Conservation (phyloP, 1,284 basidiomycete genomes). For the Cutaneotrichosporon cavernicola region DNA sequence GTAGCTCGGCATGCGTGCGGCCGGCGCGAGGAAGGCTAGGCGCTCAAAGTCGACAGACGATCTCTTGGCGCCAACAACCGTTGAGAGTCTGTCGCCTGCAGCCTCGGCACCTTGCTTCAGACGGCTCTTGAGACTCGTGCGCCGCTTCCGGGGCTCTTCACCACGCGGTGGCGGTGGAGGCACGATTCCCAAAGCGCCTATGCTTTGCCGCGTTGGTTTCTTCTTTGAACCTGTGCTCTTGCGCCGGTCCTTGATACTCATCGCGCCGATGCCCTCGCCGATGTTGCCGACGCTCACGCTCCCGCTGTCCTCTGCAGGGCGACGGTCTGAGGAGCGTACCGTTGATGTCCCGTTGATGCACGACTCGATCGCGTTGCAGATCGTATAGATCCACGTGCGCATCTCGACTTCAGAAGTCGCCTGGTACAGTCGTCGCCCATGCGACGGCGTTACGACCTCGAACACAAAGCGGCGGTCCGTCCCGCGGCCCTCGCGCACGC, state of each 20-base stretch:
- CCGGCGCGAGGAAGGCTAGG: slow-evolving; percentile 23
- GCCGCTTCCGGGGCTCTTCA: slow-evolving; percentile 15
- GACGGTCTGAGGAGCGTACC: slow-evolving; percentile 49
- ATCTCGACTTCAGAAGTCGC: slow-evolving; percentile 55
- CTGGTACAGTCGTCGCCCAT: slow-evolving; percentile 56
- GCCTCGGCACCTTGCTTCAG: slow-evolving; percentile 37
- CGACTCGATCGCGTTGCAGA: slow-evolving; percentile 58
- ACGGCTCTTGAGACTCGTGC: slow-evolving; percentile 47
- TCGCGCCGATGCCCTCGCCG: slow-evolving; percentile 3
- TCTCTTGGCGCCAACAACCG: slow-evolving; percentile 26
- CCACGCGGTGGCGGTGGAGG: slow-evolving; percentile 31
- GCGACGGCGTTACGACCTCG: slow-evolving; percentile 57
- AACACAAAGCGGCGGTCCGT: slow-evolving; percentile 54
- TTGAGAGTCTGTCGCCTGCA: slow-evolving; percentile 36
- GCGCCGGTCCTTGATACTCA: not conserved
- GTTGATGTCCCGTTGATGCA: slow-evolving; percentile 56
- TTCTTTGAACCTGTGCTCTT: slow-evolving; percentile 11
- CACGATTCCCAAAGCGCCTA: slow-evolving; percentile 29
- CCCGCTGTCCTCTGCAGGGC: not conserved
- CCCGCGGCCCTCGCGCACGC: slow-evolving; percentile 51
- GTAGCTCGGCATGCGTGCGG: slow-evolving; percentile 22
- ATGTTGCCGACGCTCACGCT: slow-evolving; percentile 4
- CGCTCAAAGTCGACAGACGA: slow-evolving; percentile 26
- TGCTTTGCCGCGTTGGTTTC: slow-evolving; percentile 7
- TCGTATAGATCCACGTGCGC: slow-evolving; percentile 57